Evolutionary conservation across 495 filamentous ascomycete species (phyloP), one percentile per base, ranked within the genome.

Genomic region (Durotheca rogersii): DNA sequence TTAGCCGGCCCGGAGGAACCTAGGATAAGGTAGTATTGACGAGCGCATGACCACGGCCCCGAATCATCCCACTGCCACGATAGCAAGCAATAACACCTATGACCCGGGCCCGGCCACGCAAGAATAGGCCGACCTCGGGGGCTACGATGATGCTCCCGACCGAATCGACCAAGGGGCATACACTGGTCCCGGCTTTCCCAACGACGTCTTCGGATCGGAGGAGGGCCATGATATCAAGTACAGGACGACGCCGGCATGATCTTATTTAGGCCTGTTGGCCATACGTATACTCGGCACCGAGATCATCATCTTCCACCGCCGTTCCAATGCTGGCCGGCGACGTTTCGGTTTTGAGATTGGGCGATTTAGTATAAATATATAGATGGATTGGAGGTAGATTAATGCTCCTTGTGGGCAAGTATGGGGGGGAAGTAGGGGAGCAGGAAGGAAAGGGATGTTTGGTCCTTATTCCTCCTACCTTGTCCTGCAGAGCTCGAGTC

Each of bases 191-290:
- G 53, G 34, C 4, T 10, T 60, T 5, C 40, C 52, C 6, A 35
- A 49, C 6, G 61, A 64, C 29, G 61, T 64, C 11, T 64, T 64
- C 47, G 61, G 61, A 14, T 16, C 42, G 16, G 61, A 64, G 40
- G 57, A 61, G 1, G 39, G 38, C 17, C 61, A 77, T 41, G 58
- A 78, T 48, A 81, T 82, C 51, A 68, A 77, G 53, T 83, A 80
- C 64, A 81, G 79, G 62, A 82, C 4, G 83, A 89, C 51, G 82
- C 79, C 1, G 80, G 81, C 3, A 64, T 77, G 16, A 71, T 88
- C 27, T 64, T 86, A 4, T 69, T 79, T 47, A 82, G 83, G 0
- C 58, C 63, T 0, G 52, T 80, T 20, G 82, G 83, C 0, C n/a
- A 76, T 80, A 18, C 81, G 84, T 44, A 60, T 88, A 14, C 67